Percentiles rank a stretch among this genome's conserved stretches.
Conservation (phyloP, 768 basidiomycete genomes). For the Leccinum uliginosum region DNA sequence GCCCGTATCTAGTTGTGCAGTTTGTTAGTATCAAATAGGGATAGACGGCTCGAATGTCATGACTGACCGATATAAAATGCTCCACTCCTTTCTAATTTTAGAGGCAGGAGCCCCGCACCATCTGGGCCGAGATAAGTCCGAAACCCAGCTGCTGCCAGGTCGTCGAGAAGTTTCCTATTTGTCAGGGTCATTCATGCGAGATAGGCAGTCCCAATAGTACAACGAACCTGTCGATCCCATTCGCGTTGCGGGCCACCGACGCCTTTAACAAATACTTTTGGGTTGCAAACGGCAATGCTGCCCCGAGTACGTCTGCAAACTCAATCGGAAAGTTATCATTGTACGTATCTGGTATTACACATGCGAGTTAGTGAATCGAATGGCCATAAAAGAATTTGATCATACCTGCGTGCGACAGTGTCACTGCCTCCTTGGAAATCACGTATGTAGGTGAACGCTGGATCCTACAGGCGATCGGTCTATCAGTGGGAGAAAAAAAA, state of each 20-base stretch:
- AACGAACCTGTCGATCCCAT: slow-evolving; percentile 23
- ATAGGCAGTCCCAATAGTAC: background rate
- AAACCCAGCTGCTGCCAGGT: slow-evolving; percentile 35
- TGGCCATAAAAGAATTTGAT: background rate
- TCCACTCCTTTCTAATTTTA: slow-evolving; percentile 32
- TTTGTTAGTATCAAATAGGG: background rate
- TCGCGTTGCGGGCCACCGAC: slow-evolving; percentile 2
- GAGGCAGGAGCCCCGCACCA: slow-evolving; percentile 31
- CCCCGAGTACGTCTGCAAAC: slow-evolving; percentile 22
- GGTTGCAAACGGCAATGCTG: slow-evolving; percentile 21
- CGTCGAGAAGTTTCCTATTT: slow-evolving; percentile 36
- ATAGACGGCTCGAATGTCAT: background rate
- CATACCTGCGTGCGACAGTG: slow-evolving; percentile 15
- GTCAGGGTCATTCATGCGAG: background rate
- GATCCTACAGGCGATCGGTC: slow-evolving; percentile 9
- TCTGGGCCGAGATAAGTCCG: slow-evolving; percentile 36
- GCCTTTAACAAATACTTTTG: slow-evolving; percentile 12
- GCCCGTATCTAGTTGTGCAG: slow-evolving; percentile 30
- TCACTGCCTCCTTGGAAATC: slow-evolving; percentile 12
- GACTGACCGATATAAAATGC: slow-evolving; percentile 38
- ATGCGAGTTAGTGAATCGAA: background rate
- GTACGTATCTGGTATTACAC: slow-evolving; percentile 17
- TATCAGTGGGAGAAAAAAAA: slow-evolving; percentile 29
- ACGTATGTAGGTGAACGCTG: slow-evolving; percentile 31
- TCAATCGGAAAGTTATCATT: slow-evolving; percentile 25